Conservation (phyloP, 108 stramenopile species). For the Skeletonema costatum region DNA sequence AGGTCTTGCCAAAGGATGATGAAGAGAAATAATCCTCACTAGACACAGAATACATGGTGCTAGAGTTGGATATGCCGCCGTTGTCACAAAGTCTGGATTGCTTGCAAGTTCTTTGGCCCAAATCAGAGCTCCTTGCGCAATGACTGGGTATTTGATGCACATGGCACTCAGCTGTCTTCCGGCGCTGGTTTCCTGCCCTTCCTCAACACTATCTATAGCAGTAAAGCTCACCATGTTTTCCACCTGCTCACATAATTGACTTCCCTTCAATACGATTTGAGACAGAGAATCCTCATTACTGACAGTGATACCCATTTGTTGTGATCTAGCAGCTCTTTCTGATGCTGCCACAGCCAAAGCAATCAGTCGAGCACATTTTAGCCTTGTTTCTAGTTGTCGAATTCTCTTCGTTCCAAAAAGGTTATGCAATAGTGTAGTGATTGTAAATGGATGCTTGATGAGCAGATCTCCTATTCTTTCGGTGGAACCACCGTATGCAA, state of each 20-base stretch:
- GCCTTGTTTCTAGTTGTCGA: slow-evolving; percentile 40
- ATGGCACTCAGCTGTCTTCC: slow-evolving; percentile 68
- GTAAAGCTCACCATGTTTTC: slow-evolving; percentile 86
- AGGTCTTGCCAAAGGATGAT: slow-evolving; percentile 75
- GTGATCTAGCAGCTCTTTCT: slow-evolving; percentile 42
- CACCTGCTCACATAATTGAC: slow-evolving; percentile 78
- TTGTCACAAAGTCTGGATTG: slow-evolving; percentile 67
- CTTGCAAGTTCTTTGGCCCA: slow-evolving; percentile 76
- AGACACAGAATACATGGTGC: slow-evolving; percentile 80
- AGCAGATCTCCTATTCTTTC: slow-evolving; percentile 67
- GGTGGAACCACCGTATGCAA: slow-evolving; percentile 40
- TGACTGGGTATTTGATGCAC: slow-evolving; percentile 65
- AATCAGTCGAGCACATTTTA: slow-evolving; percentile 73
- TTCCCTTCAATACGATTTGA: slow-evolving; percentile 55
- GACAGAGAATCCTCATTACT: slow-evolving; percentile 61
- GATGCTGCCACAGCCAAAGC: slow-evolving; percentile 71
- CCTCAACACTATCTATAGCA: slow-evolving; percentile 47
- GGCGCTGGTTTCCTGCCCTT: slow-evolving; percentile 39
- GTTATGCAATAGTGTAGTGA: slow-evolving; percentile 60
- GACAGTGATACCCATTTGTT: slow-evolving; percentile 2
- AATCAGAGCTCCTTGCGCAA: slow-evolving; percentile 78
- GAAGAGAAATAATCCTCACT: slow-evolving; percentile 54
- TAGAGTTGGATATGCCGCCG: slow-evolving; percentile 77
- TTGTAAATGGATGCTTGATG: slow-evolving; percentile 62
- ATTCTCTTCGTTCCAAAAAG: slow-evolving; percentile 62